Conservation (phyloP, 2,329 filamentous ascomycete genomes). For the Nemania sp. region DNA sequence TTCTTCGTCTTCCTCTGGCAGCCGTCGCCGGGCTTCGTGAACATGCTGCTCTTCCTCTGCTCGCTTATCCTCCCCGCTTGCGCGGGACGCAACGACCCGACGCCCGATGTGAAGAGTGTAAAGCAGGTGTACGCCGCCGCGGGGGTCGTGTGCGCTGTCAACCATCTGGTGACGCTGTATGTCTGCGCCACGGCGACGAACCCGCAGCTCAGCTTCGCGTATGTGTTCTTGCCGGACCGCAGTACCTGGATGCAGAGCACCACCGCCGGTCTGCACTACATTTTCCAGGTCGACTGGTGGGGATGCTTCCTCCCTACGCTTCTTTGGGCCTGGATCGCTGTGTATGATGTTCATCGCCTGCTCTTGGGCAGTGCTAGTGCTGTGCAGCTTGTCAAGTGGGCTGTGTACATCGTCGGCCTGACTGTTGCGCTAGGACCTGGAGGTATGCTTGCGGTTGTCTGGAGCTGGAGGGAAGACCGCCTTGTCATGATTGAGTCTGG, state of each 20-base stretch:
- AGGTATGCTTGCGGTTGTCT: conserved; percentile 42
- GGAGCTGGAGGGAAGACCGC: conserved; percentile 47
- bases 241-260: conserved; percentile 40
- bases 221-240: conserved; percentile 45
- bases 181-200: conserved; percentile 41
- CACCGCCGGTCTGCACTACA: conserved; percentile 47
- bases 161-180: conserved; percentile 44
- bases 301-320: conserved; percentile 44
- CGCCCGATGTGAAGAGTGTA: conserved; percentile 45
- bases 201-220: conserved; percentile 42
- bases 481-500: conserved; percentile 46
- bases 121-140: conserved; percentile 44
- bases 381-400: conserved; percentile 36
- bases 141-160: conserved; percentile 40
- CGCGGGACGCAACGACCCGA: neutral
- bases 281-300: conserved; percentile 49
- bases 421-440: conserved; percentile 46
- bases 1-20: conserved; percentile 48
- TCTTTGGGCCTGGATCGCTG: conserved; percentile 46
- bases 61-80: conserved; percentile 34
- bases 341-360: conserved; percentile 44
- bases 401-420: conserved; percentile 38
- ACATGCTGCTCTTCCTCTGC: conserved; percentile 41
- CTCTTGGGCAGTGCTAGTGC: conserved; percentile 25
- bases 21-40: conserved; percentile 43